These are phyloP conservation scores for Neofusicoccum sp. DNA, from an alignment of 2,329 filamentous ascomycete species.

Conservation along the genomic window DNA sequence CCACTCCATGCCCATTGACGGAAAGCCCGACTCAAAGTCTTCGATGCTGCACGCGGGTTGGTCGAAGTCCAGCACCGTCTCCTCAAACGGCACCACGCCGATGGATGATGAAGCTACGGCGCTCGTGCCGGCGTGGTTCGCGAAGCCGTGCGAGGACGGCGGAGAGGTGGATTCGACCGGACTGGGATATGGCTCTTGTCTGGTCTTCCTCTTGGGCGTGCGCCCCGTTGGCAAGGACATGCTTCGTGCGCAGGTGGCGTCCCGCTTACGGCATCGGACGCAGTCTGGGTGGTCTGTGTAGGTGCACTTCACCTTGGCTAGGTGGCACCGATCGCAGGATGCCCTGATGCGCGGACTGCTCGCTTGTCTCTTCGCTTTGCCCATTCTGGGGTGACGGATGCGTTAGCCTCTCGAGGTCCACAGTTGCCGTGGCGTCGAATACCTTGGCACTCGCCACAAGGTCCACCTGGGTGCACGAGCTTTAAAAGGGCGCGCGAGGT, in stretches of 20 bases:
- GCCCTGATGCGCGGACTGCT: not conserved
- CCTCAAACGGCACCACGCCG: too few species aligned
- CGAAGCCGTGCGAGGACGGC: not conserved
- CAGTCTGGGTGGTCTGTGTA: not conserved
- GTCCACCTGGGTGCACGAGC: too few species aligned
- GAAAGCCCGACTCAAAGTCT: too few species aligned
- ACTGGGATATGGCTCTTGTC: not conserved
- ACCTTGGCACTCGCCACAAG: too few species aligned
- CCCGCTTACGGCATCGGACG: not conserved
- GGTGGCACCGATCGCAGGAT: conserved; percentile 2
- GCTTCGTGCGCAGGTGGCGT: not conserved
- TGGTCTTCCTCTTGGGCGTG: not conserved
- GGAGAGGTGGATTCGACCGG: not conserved
- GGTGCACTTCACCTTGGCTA: not conserved
- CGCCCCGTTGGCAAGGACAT: not conserved
- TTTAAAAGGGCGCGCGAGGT: too few species aligned
- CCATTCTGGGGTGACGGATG: not conserved
- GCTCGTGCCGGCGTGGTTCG: too few species aligned
- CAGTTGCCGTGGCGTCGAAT: too few species aligned
- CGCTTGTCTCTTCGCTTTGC: not conserved
- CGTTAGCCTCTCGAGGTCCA: not conserved
- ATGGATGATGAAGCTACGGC: too few species aligned
- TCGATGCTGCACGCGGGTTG: too few species aligned
- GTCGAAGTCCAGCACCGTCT: too few species aligned
- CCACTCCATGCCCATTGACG: too few species aligned